Base-by-base conservation (phyloP, 208 protist species). In the Angomonas desouzai region DNA sequence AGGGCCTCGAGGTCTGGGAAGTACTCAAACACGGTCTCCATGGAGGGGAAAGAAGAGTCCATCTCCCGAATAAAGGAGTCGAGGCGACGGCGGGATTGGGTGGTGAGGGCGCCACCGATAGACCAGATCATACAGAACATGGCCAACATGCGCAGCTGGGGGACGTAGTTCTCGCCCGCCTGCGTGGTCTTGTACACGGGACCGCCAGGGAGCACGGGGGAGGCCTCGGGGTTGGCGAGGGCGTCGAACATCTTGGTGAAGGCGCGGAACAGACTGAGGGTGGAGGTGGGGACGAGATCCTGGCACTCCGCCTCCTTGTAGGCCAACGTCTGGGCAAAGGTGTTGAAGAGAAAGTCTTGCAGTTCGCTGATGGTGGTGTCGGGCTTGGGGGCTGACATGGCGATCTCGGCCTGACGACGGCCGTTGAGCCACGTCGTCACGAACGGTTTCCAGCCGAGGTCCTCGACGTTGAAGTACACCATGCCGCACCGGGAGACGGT, bases 401-500 rank as follows among this genome's bases (percentile, higher is more conserved):
- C 64, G 40, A 96, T 82, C 70, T 97, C 94, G 45, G 87, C 89
- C 36, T 87, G 69, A 56, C 79, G 83, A 4, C 85, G 82, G 23
- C 85, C 87, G 36, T 87, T 70, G 38, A 99, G 76, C 97, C 98
- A 99, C 49, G 90, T 96, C 32, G 80, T 87, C 1, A 98, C 74
- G 68, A 92, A 99, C 25, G 97, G 97, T 75, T 82, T 48, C 95
- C 96, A 98, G 40, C 95, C 96, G 30, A 99, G 85, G 63, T 98
- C 97, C 43, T 86, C 77, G 7, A 85, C 64, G 71, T 97, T 97
- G 71, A 98, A 95, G 83, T 98, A 99, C 34, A 99, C 94, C 91
- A 99, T 99, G 63, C 98, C 98, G 68, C 96, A 98, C 38, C 98
- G 94, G 13, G 96, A 99, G 29, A 99, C 98, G 20, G 98, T 99